A percentile compares a stretch with the other conserved stretches of the same genome.
phyloP scores from a whole-genome alignment of 345 rosid genomes.

The Gossypium sturtianum region DNA sequence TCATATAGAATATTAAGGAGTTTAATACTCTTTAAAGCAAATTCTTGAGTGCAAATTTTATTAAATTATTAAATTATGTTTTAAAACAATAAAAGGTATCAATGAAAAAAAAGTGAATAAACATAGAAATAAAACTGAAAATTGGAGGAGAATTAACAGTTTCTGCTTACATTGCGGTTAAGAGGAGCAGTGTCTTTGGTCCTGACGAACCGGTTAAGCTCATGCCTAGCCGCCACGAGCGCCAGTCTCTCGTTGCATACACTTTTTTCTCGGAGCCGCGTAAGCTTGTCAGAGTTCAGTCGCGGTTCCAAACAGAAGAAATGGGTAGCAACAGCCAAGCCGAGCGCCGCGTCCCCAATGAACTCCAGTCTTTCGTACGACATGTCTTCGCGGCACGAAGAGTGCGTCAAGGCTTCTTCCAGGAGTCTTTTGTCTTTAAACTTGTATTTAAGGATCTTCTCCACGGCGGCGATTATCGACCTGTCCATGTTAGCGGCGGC shows the following conservation, averaged over 20 bases:
- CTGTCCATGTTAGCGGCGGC: not conserved
- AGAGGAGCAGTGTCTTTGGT: constrained; percentile 21
- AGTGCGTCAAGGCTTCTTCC: constrained; percentile 63
- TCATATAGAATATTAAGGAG: too few relatives aligned
- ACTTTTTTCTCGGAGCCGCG: constrained; percentile 44
- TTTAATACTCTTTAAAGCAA: too few relatives aligned
- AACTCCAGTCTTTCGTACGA: constrained; percentile 71
- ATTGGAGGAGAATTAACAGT: not conserved
- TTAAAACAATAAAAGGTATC: too few relatives aligned
- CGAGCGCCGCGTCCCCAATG: constrained; percentile 62
- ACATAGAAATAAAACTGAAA: not conserved
- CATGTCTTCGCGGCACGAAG: constrained; percentile 34
- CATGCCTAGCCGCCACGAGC: constrained; percentile 49
- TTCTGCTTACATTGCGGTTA: constrained; percentile 34
- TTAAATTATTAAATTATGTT: too few relatives aligned
- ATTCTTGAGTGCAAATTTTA: too few relatives aligned
- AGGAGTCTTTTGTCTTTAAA: constrained; percentile 53
- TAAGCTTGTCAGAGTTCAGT: constrained; percentile 41
- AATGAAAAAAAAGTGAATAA: too few relatives aligned
- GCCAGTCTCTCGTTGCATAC: constrained; percentile 67
- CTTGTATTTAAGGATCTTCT: constrained; percentile 43
- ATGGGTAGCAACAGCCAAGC: constrained; percentile 35
- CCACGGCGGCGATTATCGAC: constrained; percentile 31
- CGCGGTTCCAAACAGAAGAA: constrained; percentile 30
- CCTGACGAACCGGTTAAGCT: constrained; percentile 32